These are phyloP conservation scores for Cutaneotrichosporon mucoides DNA, from an alignment of 1,284 basidiomycete species.

Conservation along the genomic window DNA sequence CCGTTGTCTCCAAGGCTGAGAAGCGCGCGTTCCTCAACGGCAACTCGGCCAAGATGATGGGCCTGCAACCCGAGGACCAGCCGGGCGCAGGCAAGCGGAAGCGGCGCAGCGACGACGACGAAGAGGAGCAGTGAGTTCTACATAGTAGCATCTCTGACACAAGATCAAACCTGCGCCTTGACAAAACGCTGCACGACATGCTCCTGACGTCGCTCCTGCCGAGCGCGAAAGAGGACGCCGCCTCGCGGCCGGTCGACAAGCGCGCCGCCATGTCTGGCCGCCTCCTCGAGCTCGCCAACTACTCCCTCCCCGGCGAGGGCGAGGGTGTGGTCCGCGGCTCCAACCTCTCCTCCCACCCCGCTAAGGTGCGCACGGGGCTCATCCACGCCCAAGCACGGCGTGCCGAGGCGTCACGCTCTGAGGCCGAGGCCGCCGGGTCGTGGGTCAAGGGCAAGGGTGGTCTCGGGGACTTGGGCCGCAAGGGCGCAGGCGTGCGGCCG, in stretches of 20 bases:
- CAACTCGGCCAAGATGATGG: constrained; percentile 48
- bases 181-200: constrained; percentile 48
- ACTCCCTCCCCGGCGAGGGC: constrained; percentile 41
- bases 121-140: constrained; percentile 33
- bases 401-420: constrained; percentile 26
- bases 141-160: neutral
- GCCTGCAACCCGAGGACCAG: constrained; percentile 28
- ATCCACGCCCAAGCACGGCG: constrained; percentile 35
- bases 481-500: constrained; percentile 9
- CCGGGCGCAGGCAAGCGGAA: constrained; percentile 22
- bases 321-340: constrained; percentile 10
- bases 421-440: constrained; percentile 37
- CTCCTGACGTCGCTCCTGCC: constrained; percentile 47
- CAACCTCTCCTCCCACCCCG: constrained; percentile 34
- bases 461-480: constrained; percentile 35
- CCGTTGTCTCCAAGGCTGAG: constrained; percentile 35
- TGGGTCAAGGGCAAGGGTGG: constrained; percentile 42
- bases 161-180: constrained; percentile 42
- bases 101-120: constrained; percentile 29
- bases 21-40: constrained; percentile 43
- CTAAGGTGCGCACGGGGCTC: constrained; percentile 41
- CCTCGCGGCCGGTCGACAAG: constrained; percentile 44
- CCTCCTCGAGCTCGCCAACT: constrained; percentile 43
- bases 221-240: constrained; percentile 19
- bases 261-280: constrained; percentile 41